Evolutionary conservation across 176 grass and related monocot species (phyloP), one percentile per base, ranked within the genome.

Genomic region (Poa annua): DNA sequence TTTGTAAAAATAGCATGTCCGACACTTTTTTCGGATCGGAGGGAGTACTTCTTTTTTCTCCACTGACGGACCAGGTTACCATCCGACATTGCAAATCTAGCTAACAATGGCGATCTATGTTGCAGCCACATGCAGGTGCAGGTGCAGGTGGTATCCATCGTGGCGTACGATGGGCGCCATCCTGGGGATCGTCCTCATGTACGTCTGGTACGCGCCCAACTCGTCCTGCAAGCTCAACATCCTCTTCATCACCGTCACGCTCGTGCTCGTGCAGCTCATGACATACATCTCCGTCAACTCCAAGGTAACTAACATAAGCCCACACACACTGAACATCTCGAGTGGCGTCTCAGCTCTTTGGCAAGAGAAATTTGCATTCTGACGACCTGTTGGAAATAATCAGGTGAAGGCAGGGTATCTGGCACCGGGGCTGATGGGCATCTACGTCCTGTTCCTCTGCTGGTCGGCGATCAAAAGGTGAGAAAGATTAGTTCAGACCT

Each of bases 401-500:
- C 81, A 99, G 96, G 85, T 99, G 9, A 96, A 93, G 77, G 91
- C 83, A 73, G 97, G 97, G 60, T 94, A 86, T 19, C 67, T 99
- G 53, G 91, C 93, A 36, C 91, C 97, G 3, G 91, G 97, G 34
- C 79, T 99, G 35, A 99, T 99, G 97, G 93, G 97, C n/a, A 78
- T 94, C 38, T 99, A 99, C 67, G 71, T 96, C 70, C 93, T 96
- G 12, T 99, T 92, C 77, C 88, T 99, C 70, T 99, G 97, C 84
- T 99, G 93, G 93, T 88, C 89, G 33, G 93, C 93, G 10, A 92
- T 99, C 49, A 92, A 91, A 79, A 99, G 93, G 96, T 96, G 66
- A 80, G 19, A 72, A 4, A 68, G 2, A 7, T 44, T 3, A 25
- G 7, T 20, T 84, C 77, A 12, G 35, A 54, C 39, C 4, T 57